Evolutionary conservation across 2,329 filamentous ascomycete species (phyloP).

Genomic region (Epichloe hybrida): DNA sequence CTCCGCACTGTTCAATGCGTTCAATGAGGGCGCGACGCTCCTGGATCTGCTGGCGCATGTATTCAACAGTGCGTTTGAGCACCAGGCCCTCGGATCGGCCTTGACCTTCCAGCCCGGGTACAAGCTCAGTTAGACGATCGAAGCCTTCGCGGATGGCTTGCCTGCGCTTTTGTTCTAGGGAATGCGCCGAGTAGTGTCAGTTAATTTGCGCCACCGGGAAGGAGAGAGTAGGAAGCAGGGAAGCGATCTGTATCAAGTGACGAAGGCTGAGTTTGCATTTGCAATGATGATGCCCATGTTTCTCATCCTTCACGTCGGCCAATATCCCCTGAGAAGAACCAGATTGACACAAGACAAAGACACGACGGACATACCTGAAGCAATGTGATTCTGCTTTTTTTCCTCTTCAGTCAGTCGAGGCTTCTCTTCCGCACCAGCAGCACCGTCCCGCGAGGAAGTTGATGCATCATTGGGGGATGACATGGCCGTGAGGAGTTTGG

Average conservation of each 20-base stretch:
- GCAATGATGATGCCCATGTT: neutral
- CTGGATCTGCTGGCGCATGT: slow-evolving; percentile 45
- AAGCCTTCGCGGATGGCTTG: slow-evolving; percentile 70
- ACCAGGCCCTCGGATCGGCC: slow-evolving; percentile 77
- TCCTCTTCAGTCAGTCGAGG: slow-evolving; percentile 38
- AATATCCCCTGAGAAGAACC: neutral
- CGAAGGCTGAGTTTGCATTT: neutral
- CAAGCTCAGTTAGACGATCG: slow-evolving; percentile 64
- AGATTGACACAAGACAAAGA: neutral
- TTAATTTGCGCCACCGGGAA: no score
- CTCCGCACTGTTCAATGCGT: slow-evolving; percentile 44
- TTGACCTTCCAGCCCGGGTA: slow-evolving; percentile 70
- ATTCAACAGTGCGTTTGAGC: slow-evolving; percentile 57
- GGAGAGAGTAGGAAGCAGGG: neutral
- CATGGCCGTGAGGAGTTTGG: slow-evolving; percentile 1
- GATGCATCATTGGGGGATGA: slow-evolving; percentile 10
- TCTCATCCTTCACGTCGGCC: neutral
- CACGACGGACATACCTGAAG: slow-evolving; percentile 27
- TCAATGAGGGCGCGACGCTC: slow-evolving; percentile 44
- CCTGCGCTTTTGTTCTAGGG: slow-evolving; percentile 30
- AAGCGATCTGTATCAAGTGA: neutral
- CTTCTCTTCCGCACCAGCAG: slow-evolving; percentile 28
- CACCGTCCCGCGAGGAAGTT: slow-evolving; percentile 8
- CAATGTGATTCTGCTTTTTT: slow-evolving; percentile 43
- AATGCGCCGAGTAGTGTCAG: neutral